Conservation (phyloP, 768 basidiomycete genomes). For the Cystofilobasidium ferigula region DNA sequence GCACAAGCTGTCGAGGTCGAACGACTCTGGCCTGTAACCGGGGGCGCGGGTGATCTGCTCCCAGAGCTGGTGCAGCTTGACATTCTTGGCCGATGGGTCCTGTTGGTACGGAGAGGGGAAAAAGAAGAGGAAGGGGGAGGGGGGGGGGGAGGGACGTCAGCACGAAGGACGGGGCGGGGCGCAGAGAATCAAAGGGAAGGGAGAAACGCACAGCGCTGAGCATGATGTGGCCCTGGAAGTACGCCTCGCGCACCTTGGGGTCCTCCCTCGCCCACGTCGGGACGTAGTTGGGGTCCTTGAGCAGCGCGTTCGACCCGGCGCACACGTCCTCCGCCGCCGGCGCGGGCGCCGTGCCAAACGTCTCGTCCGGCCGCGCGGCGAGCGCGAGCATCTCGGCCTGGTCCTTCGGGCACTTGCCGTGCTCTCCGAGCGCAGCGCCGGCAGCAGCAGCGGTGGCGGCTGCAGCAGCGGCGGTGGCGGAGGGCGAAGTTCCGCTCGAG, state of each 20-base stretch:
- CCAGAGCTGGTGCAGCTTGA: constrained; percentile 72
- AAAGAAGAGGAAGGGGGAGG: not conserved
- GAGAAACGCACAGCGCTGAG: constrained; percentile 7
- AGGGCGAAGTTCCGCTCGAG: too few relatives aligned
- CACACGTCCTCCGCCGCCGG: not conserved
- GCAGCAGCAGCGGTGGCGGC: too few relatives aligned
- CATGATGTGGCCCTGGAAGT: constrained; percentile 11
- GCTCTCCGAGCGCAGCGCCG: too few relatives aligned
- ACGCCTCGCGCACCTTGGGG: not conserved
- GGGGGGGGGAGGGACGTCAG: not conserved
- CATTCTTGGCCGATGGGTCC: constrained; percentile 51
- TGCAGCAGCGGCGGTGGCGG: too few relatives aligned
- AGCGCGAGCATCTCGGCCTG: not conserved
- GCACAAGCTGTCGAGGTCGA: constrained; percentile 68
- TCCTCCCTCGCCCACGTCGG: constrained; percentile 2
- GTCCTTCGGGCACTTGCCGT: not conserved
- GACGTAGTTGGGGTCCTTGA: not conserved
- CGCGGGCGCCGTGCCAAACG: not conserved
- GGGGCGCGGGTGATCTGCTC: constrained; percentile 58
- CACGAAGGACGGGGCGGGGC: too few relatives aligned
- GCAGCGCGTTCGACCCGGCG: not conserved
- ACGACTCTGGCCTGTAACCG: constrained; percentile 69
- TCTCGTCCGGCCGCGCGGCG: not conserved
- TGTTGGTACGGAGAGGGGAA: not conserved
- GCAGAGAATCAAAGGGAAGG: too few relatives aligned